Conservation (phyloP, 106 monocot species). For the Dendrobium nobile region DNA sequence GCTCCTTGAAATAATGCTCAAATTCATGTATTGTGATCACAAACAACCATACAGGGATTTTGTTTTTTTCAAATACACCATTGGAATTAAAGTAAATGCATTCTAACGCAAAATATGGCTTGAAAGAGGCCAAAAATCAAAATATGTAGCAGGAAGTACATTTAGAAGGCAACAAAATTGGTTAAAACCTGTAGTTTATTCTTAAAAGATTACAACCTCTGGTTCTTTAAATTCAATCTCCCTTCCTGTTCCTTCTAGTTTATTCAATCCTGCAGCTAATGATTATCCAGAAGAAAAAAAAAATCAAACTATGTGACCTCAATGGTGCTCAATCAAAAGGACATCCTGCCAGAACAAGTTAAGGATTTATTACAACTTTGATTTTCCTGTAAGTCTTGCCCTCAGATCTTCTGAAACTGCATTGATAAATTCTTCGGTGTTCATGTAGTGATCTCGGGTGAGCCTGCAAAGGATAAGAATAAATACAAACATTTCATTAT, state of each 20-base stretch:
- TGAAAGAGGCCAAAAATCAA: too few species aligned
- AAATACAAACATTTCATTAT: not conserved
- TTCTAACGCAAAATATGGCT: too few species aligned
- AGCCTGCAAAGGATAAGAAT: constrained; percentile 31
- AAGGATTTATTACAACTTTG: constrained; percentile 51
- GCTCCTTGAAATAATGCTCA: too few species aligned
- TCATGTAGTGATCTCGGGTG: constrained; percentile 48
- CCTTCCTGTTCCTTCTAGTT: not conserved
- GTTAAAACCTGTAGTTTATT: not conserved
- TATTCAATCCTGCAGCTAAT: not conserved
- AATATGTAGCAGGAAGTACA: too few species aligned
- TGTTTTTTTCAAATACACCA: too few species aligned
- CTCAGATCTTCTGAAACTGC: constrained; percentile 55
- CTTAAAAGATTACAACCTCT: not conserved
- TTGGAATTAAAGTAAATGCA: too few species aligned
- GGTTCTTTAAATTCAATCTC: not conserved
- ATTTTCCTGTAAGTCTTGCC: constrained; percentile 32
- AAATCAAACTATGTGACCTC: not conserved
- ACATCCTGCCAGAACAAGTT: too few species aligned
- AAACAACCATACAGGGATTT: too few species aligned
- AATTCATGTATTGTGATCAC: too few species aligned
- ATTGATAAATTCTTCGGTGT: constrained; percentile 78
- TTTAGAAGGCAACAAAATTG: too few species aligned
- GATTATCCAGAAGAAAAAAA: not conserved
- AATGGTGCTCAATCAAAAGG: not conserved